Conservation (phyloP, 148 eudicot genomes). For the Vaccinium darrowii region DNA sequence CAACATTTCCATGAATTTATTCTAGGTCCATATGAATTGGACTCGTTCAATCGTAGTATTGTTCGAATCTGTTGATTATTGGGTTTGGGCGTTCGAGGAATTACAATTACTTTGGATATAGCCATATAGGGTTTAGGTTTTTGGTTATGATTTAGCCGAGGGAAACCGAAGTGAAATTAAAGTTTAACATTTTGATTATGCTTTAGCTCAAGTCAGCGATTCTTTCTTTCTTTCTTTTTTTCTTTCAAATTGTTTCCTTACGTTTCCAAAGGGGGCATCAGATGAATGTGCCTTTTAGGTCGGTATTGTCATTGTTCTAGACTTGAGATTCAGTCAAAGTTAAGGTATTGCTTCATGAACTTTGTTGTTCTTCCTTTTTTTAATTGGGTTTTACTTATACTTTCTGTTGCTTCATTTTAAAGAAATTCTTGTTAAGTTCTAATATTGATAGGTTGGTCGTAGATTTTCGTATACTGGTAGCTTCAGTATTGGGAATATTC, state of each 20-base stretch:
- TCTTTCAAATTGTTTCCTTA: too few species aligned
- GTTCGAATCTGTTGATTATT: constrained; percentile 7
- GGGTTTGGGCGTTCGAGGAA: not conserved
- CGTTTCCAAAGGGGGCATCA: not conserved
- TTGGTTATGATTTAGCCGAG: not conserved
- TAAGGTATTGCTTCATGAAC: constrained; percentile 22
- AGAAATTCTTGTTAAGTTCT: not conserved
- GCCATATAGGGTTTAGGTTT: constrained; percentile 14
- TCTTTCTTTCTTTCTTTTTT: not conserved
- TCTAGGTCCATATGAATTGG: not conserved
- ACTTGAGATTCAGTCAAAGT: constrained; percentile 17
- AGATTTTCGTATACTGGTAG: not conserved
- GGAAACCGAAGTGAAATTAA: not conserved
- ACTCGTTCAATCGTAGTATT: not conserved
- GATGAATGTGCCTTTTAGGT: constrained; percentile 12
- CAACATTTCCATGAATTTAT: not conserved
- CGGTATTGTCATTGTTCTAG: constrained; percentile 13
- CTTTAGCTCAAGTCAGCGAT: constrained; percentile 4
- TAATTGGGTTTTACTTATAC: not conserved
- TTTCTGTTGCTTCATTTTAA: constrained; percentile 12
- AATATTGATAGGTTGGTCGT: not conserved
- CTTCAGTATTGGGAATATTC: not conserved
- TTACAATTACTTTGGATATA: not conserved
- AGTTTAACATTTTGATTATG: not conserved
- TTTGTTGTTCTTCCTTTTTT: not conserved